Conservation (phyloP, 2,329 filamentous ascomycete genomes). For the Rutstroemia sp. region DNA sequence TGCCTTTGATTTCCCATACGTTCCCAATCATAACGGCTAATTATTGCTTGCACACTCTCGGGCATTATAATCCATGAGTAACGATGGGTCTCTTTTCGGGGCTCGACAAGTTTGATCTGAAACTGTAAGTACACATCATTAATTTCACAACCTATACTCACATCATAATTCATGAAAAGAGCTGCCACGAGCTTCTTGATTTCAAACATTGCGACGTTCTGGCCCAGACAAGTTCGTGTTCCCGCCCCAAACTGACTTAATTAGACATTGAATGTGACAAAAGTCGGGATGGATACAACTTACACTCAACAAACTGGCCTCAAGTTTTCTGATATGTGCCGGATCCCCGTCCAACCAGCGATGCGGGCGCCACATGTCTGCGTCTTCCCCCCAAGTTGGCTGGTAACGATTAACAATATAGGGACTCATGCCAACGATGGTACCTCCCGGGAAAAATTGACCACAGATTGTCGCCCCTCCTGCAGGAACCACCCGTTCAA, state of each 20-base stretch:
- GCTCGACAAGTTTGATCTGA: no score
- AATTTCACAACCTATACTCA: background rate
- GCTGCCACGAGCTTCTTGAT: constrained; percentile 20
- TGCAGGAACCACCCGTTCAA: constrained; percentile 40
- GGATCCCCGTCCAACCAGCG: constrained; percentile 33
- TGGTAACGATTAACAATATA: constrained; percentile 8
- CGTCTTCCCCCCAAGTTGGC: constrained; percentile 13
- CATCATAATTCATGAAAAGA: constrained; percentile 49
- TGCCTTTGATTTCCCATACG: no score
- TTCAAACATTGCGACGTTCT: background rate
- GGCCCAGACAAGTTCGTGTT: constrained; percentile 21
- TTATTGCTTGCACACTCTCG: no score
- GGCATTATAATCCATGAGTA: no score
- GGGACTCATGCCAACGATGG: constrained; percentile 35
- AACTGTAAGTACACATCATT: no score
- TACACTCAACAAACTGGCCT: background rate
- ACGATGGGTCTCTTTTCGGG: no score
- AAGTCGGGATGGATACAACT: background rate
- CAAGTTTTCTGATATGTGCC: constrained; percentile 9
- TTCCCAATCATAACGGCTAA: no score
- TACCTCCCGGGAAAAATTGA: constrained; percentile 22
- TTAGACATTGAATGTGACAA: background rate
- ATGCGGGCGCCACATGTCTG: constrained; percentile 36
- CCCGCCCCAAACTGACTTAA: constrained; percentile 28
- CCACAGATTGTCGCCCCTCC: constrained; percentile 37